These are phyloP conservation scores for Malus domestica DNA, from an alignment of 306 rosid species.

Conservation along the genomic window ASM211411v1 NC_041795.1:27446001-27446500, in stretches of 20 bases:
- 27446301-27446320: conserved; percentile 98
- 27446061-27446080: conserved; percentile 32
- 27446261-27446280: conserved; percentile 87
- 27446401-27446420: conserved; percentile 90
- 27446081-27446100: conserved; percentile 43
- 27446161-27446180: conserved; percentile 12
- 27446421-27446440: conserved; percentile 77
- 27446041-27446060: background rate
- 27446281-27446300: conserved; percentile 97
- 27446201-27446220: conserved; percentile 7
- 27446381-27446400: conserved; percentile 91
- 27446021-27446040: background rate
- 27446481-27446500: conserved; percentile 79
- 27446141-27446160: conserved; percentile 34
- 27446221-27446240: conserved; percentile 1
- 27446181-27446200: conserved; percentile 28
- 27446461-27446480: conserved; percentile 65
- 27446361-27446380: conserved; percentile 71
- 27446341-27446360: conserved; percentile 92
- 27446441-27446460: conserved; percentile 69
- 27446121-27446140: conserved; percentile 27
- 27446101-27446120: conserved; percentile 49
- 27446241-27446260: conserved; percentile 31
- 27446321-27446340: conserved; percentile 92
- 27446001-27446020: background rate